Conservation (phyloP, 31 red algal genomes). For the Bonnemaisonia californica region DNA sequence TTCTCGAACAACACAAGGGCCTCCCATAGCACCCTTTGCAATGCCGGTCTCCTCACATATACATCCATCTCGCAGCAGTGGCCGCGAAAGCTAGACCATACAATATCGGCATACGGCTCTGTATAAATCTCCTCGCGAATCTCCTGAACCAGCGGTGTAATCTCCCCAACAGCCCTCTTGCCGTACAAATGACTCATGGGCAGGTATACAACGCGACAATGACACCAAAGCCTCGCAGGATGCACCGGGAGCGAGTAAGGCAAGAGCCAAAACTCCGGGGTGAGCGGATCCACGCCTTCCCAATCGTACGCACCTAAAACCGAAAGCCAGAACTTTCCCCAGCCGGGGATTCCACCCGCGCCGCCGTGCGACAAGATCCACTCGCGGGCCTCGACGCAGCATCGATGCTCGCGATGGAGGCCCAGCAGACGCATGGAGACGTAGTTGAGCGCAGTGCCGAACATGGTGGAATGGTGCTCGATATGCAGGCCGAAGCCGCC, state of each 20-base stretch:
- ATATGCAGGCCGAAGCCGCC: constrained; percentile 99
- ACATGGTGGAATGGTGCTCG: constrained; percentile 92
- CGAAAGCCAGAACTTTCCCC: constrained; percentile 99
- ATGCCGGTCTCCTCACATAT: constrained; percentile 75
- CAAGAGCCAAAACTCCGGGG: constrained; percentile 97
- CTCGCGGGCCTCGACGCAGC: constrained; percentile 48
- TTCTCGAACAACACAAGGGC: constrained; percentile 73
- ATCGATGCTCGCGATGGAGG: constrained; percentile 52
- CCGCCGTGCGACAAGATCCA: constrained; percentile 91
- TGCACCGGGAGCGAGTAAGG: constrained; percentile 91
- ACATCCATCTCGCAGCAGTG: constrained; percentile 86
- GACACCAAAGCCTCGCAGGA: constrained; percentile 96
- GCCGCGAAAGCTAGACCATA: constrained; percentile 76
- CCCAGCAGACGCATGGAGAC: constrained; percentile 90
- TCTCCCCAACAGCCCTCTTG: constrained; percentile 64
- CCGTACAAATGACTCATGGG: constrained; percentile 99
- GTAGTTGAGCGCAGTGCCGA: constrained; percentile 88
- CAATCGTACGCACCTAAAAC: constrained; percentile 91
- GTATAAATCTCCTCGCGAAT: constrained; percentile 88
- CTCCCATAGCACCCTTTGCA: constrained; percentile 89
- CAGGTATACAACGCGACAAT: constrained; percentile 95
- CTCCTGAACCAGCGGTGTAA: constrained; percentile 56
- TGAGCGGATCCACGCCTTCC: constrained; percentile 93
- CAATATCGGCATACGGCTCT: constrained; percentile 64
- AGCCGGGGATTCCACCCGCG: constrained; percentile 85